A percentile compares a stretch with the other conserved stretches of the same genome.
phyloP scores from a whole-genome alignment of 2,329 filamentous ascomycete genomes.

The Annulohypoxylon truncatum region DNA sequence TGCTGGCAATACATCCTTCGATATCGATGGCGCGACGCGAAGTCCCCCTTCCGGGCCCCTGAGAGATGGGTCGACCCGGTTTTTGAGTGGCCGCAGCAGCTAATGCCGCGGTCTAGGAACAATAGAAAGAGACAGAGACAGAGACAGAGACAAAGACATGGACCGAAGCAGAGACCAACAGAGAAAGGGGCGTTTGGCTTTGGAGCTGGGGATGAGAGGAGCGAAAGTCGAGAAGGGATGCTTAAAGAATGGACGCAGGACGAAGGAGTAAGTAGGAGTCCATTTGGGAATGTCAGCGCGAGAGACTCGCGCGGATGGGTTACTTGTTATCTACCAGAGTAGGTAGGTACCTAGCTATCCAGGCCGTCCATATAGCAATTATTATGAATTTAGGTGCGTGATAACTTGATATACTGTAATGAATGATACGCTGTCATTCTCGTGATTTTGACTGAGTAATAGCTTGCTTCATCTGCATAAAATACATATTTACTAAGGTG shows the following conservation, averaged over 20 bases:
- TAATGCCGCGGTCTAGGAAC: conserved; percentile 14
- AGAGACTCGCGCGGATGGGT: neutral
- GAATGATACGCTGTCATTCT: neutral
- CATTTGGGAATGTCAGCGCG: neutral
- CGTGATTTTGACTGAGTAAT: neutral
- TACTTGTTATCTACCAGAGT: neutral
- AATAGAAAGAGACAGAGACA: conserved; percentile 8
- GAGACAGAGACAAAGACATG: no score
- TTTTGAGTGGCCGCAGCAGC: conserved; percentile 32
- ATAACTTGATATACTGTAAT: neutral
- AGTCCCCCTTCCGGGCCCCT: neutral
- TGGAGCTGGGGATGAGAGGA: neutral
- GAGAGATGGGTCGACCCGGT: conserved; percentile 31
- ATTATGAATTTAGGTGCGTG: neutral
- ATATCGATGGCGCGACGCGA: neutral
- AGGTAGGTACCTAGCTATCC: neutral
- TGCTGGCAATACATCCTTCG: conserved; percentile 41
- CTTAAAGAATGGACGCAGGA: conserved; percentile 7
- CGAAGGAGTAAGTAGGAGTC: neutral
- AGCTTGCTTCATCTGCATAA: neutral
- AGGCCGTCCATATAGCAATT: neutral
- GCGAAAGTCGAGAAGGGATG: conserved; percentile 1
- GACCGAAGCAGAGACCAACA: neutral
- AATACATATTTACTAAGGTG: neutral
- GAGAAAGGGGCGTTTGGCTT: neutral